Percentiles rank a stretch among this genome's conserved stretches.
Evolutionary conservation across 257 asterid genomes (phyloP).

Genomic region (Datura wrightii): DNA sequence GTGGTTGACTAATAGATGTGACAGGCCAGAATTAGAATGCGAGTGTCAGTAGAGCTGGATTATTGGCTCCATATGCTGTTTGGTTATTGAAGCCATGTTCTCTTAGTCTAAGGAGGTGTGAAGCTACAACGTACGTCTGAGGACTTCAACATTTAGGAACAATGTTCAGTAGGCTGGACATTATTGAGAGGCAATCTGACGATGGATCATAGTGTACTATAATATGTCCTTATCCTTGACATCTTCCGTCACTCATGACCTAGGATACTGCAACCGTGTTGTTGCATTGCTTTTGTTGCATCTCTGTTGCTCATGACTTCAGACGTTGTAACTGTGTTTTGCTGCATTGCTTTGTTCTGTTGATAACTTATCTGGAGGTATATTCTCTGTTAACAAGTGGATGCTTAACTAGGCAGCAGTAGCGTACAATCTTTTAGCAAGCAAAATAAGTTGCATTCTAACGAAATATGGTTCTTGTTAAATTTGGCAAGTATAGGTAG

Average conservation of each 20-base stretch:
- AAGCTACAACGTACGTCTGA: background rate
- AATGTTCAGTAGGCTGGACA: background rate
- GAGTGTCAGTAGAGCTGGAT: background rate
- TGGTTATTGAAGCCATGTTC: background rate
- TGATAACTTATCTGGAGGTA: background rate
- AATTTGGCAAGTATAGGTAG: constrained; percentile 48
- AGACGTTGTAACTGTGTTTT: background rate
- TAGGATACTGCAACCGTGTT: background rate
- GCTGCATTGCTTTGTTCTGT: background rate
- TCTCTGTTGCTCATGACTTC: background rate
- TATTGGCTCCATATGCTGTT: background rate
- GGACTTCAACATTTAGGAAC: background rate
- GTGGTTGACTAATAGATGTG: background rate
- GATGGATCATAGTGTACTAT: background rate
- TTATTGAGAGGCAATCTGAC: background rate
- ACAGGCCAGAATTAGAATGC: background rate
- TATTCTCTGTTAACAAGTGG: background rate
- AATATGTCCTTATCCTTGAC: background rate
- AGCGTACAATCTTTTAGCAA: background rate
- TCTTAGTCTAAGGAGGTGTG: background rate
- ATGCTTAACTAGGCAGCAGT: background rate
- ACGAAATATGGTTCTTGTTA: background rate
- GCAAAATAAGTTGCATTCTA: background rate
- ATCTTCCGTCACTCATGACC: background rate
- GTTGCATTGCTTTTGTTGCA: background rate